Conservation (phyloP, 1,284 basidiomycete genomes). For the Fistulina hepatica region DNA sequence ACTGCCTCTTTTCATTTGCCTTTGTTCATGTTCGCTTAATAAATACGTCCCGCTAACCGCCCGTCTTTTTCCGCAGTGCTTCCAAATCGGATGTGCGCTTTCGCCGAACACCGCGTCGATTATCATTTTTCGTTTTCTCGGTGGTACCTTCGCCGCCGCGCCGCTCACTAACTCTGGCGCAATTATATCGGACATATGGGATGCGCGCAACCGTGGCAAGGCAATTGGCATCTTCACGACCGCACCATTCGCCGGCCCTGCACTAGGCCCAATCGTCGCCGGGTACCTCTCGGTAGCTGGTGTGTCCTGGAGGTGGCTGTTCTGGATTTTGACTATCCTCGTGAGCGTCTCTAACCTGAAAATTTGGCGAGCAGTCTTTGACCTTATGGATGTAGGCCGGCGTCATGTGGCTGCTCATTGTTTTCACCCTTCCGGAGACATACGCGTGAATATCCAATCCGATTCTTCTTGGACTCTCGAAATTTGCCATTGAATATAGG, state of each 20-base stretch:
- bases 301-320: slow-evolving; percentile 60
- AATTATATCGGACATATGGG: slow-evolving; percentile 57
- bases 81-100: slow-evolving; percentile 53
- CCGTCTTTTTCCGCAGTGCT: no score
- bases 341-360: neutral
- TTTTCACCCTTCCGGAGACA: slow-evolving; percentile 72
- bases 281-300: slow-evolving; percentile 42
- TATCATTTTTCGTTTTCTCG: slow-evolving; percentile 61
- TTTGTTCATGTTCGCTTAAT: no score
- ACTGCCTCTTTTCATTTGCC: neutral
- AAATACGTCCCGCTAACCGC: no score
- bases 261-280: slow-evolving; percentile 50
- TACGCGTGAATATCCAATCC: slow-evolving; percentile 30
- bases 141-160: slow-evolving; percentile 48
- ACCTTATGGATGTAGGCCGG: slow-evolving; percentile 24
- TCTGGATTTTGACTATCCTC: slow-evolving; percentile 40
- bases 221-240: slow-evolving; percentile 61
- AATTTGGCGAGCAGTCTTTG: neutral
- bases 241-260: slow-evolving; percentile 62
- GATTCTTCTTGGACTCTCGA: slow-evolving; percentile 2
- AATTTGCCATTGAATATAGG: no score
- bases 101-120: slow-evolving; percentile 48
- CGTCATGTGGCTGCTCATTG: slow-evolving; percentile 35
- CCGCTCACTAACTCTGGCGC: slow-evolving; percentile 38
- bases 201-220: slow-evolving; percentile 53